Percentiles rank a stretch among this genome's conserved stretches.
phyloP scores from a whole-genome alignment of 2,329 filamentous ascomycete genomes.

The Pezicula rhizophila region DNA sequence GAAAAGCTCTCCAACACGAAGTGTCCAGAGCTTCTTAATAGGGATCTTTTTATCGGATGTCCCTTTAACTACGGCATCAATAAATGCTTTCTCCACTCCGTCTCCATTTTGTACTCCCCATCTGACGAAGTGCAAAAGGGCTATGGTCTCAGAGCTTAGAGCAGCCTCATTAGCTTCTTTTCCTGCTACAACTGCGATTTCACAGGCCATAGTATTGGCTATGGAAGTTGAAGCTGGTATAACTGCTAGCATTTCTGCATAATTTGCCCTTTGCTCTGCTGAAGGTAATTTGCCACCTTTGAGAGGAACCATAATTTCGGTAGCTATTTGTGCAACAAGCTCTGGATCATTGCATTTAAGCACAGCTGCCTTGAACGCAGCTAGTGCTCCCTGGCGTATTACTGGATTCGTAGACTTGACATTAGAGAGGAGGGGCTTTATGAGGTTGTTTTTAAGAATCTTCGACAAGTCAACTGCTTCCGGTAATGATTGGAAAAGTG shows the following conservation, averaged over 20 bases:
- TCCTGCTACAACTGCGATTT: slow-evolving; percentile 60
- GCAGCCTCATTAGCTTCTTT: slow-evolving; percentile 90
- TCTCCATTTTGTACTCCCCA: slow-evolving; percentile 55
- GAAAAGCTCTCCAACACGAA: slow-evolving; percentile 66
- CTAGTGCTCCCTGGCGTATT: slow-evolving; percentile 70
- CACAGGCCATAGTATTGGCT: slow-evolving; percentile 60
- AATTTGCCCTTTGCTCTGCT: slow-evolving; percentile 75
- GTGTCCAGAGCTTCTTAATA: slow-evolving; percentile 73
- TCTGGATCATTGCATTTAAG: slow-evolving; percentile 50
- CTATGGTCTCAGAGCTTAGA: slow-evolving; percentile 66
- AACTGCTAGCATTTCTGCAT: slow-evolving; percentile 72
- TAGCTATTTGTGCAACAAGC: slow-evolving; percentile 60
- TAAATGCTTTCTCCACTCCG: slow-evolving; percentile 57
- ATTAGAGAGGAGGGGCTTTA: slow-evolving; percentile 85
- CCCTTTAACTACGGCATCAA: slow-evolving; percentile 74
- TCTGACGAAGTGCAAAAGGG: slow-evolving; percentile 60
- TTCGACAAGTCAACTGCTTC: slow-evolving; percentile 69
- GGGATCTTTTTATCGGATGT: slow-evolving; percentile 77
- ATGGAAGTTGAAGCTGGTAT: slow-evolving; percentile 55
- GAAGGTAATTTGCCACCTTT: slow-evolving; percentile 79
- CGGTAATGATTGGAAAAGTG: slow-evolving; percentile 66
- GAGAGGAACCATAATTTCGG: slow-evolving; percentile 73
- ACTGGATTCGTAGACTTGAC: slow-evolving; percentile 80
- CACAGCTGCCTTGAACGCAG: slow-evolving; percentile 68
- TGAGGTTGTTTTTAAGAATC: slow-evolving; percentile 61